phyloP scores from a whole-genome alignment of 1,284 basidiomycete species.

The Filobasidium uniguttulatum region DNA sequence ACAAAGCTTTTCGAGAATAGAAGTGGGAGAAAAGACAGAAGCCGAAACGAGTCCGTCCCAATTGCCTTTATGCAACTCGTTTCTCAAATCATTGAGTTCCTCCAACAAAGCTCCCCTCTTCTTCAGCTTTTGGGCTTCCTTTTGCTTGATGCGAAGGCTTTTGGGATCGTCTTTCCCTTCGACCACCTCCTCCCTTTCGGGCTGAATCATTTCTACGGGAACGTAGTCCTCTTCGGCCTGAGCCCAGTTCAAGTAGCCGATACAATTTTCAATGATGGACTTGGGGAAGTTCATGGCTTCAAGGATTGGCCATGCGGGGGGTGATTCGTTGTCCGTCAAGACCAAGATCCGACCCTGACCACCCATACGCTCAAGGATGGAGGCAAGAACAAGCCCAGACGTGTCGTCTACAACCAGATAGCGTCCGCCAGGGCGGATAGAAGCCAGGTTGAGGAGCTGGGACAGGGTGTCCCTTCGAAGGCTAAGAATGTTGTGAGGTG shows the following conservation, averaged over 20 bases:
- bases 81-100: constrained; percentile 49
- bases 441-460: constrained; percentile 71
- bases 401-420: constrained; percentile 88
- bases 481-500: constrained; percentile 64
- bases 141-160: constrained; percentile 6
- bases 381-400: constrained; percentile 75
- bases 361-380: constrained; percentile 71
- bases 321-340: constrained; percentile 81
- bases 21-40: constrained; percentile 72
- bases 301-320: constrained; percentile 79
- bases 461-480: constrained; percentile 78
- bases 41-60: constrained; percentile 80
- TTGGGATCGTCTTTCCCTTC: constrained; percentile 9
- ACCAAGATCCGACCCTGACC: constrained; percentile 69
- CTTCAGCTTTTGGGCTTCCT: constrained; percentile 15
- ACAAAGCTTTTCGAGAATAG: constrained; percentile 59
- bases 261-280: constrained; percentile 44
- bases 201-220: constrained; percentile 22
- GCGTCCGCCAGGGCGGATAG: constrained; percentile 69
- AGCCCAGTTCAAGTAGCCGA: constrained; percentile 77
- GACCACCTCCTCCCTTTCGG: constrained; percentile 10
- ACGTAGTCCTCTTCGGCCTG: constrained; percentile 59
- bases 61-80: constrained; percentile 72
- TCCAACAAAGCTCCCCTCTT: constrained; percentile 24
- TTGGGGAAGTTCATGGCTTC: constrained; percentile 72